phyloP scores from a whole-genome alignment of 208 protist species.

The Crithidia expoeki region DNA sequence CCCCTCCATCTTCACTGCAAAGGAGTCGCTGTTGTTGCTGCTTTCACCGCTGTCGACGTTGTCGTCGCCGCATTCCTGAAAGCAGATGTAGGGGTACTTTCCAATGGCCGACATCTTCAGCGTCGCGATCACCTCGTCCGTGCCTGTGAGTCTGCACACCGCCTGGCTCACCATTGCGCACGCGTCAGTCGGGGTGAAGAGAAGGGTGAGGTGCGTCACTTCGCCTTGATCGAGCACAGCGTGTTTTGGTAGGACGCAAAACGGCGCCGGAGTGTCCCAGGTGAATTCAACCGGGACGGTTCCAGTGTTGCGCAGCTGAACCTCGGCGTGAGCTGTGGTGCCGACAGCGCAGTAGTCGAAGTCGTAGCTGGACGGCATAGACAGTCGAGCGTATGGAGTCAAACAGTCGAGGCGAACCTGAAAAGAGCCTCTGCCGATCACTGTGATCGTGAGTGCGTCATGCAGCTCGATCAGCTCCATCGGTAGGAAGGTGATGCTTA shows the following conservation, averaged over 20 bases:
- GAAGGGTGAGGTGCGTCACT: conserved; percentile 47
- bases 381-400: conserved; percentile 71
- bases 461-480: conserved; percentile 71
- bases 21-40: conserved; percentile 44
- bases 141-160: conserved; percentile 72
- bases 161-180: conserved; percentile 76
- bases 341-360: conserved; percentile 89
- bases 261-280: conserved; percentile 79
- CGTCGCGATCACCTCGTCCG: conserved; percentile 51
- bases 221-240: conserved; percentile 58
- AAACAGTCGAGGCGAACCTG: conserved; percentile 77
- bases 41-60: background rate
- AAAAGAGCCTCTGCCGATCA: conserved; percentile 81
- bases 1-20: conserved; percentile 40
- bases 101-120: conserved; percentile 88
- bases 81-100: conserved; percentile 89
- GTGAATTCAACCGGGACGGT: conserved; percentile 77
- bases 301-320: conserved; percentile 83
- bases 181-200: conserved; percentile 80
- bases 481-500: conserved; percentile 81
- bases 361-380: conserved; percentile 71
- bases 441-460: conserved; percentile 81
- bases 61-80: conserved; percentile 24
- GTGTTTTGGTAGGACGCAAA: conserved; percentile 61
- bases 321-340: conserved; percentile 46